These are phyloP conservation scores for Podila horticola DNA, from an alignment of 192 early-diverging fungal species.

Conservation along the genomic window DNA sequence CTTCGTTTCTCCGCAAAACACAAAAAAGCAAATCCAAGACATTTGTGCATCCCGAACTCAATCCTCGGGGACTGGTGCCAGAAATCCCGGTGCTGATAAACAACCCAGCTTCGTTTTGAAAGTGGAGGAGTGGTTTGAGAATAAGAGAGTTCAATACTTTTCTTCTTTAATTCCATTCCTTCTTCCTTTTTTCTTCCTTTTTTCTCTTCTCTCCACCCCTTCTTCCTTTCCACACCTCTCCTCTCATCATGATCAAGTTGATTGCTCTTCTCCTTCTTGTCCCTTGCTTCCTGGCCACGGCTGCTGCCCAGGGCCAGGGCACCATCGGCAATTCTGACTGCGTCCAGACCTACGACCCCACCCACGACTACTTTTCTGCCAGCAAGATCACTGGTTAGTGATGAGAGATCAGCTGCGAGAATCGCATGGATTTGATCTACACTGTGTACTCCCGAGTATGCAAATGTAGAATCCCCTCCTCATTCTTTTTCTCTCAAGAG, in stretches of 20 bases:
- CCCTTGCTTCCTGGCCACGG: slow-evolving; percentile 41
- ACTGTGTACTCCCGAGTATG: too few species aligned
- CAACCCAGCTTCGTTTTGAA: background rate
- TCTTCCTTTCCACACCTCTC: background rate
- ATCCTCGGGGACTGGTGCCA: too few species aligned
- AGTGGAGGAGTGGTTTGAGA: slow-evolving; percentile 1
- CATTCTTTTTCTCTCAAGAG: too few species aligned
- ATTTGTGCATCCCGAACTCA: too few species aligned
- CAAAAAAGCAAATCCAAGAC: too few species aligned
- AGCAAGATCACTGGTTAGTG: slow-evolving; percentile 49
- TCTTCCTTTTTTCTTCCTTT: background rate
- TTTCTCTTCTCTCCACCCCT: background rate
- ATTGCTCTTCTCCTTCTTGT: slow-evolving; percentile 45
- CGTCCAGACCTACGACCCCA: slow-evolving; percentile 13
- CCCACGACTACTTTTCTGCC: slow-evolving; percentile 60
- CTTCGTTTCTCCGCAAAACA: too few species aligned
- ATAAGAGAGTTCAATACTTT: background rate
- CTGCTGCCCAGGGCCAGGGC: slow-evolving; percentile 36
- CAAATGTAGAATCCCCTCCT: too few species aligned
- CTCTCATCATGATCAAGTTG: background rate
- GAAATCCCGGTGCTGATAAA: too few species aligned
- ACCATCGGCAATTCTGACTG: slow-evolving; percentile 17
- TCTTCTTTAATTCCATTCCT: background rate
- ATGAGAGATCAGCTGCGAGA: background rate
- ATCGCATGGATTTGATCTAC: too few species aligned